Evolutionary conservation across 352 stramenopile species (phyloP), one percentile per base, ranked within the genome.

Genomic region (Phytophthora boehmeriae): DNA sequence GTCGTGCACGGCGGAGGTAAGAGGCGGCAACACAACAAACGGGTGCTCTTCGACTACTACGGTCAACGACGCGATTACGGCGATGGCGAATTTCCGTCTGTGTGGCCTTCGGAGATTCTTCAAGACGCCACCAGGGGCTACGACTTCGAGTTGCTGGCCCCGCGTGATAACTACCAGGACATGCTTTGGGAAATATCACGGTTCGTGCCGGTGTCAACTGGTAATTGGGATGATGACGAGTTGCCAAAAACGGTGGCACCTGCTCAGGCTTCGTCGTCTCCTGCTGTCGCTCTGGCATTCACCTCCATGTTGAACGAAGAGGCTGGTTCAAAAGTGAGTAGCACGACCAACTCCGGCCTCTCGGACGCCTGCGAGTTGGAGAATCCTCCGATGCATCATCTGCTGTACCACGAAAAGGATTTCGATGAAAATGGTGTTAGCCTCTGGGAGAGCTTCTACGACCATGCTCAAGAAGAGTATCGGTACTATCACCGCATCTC

Each of bases 21-120:
- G 54, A 71, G 93, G 8, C 67, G 74, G 3, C 20, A 63, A 1
- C 95, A 98, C 66, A 34, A 67, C 25, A 95, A 83, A 39, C 80
- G 90, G 10, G 74, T 78, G 25, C 52, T 98, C 11, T 98, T 96
- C 74, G 93, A 98, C 75, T 97, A 80, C 55, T 98, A 98, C 63
- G 87, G 80, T 23, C 83, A 83, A 23, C 83, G 93, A n/a, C 82
- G 95, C 38, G 93, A 98, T 66, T 97, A 97, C 45, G 88, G 88
- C 52, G 88, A 97, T 54, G 90, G 90, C 23, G 84, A 89, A 8
- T 97, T 97, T 52, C 90, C 90, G 13, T 97, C 87, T 10, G 74
- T 82, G 25, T 98, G 92, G 92, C 92, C 89, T 9, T 87, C 87
- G 0, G 92, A 98, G 47, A 87, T 95, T 6, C 58, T 85, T 8